Base-by-base conservation (phyloP, 2,329 filamentous ascomycete genomes). In the Trichoderma sp. region DNA sequence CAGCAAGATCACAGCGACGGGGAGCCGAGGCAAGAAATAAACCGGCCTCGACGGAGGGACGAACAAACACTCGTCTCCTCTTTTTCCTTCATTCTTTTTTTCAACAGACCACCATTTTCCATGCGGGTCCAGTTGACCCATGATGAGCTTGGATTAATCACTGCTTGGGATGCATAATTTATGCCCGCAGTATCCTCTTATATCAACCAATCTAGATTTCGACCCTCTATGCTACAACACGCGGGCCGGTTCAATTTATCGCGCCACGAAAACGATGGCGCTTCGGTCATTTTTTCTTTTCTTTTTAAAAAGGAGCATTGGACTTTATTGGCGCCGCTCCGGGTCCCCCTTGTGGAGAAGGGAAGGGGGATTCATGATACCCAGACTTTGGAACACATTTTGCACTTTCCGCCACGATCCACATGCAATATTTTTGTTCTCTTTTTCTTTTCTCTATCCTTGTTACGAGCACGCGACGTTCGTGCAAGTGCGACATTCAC, bases 1-100 rank as follows among this genome's bases (percentile, higher is more conserved):
- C n/a, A 92, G 90, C 83, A 93, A 93, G 82, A 93, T 93, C 79
- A 93, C 91, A 1, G 88, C 91, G 2, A 86, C 89, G 1, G 85
- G 86, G 72, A 86, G 84, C 77, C 86, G 88, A 38, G 85, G 84
- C 73, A 89, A 90, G 81, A 91, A 91, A 82, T 91, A 81, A 88
- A 38, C 18, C n/a, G 45, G 14, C 59, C 21, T 56, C 24, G 24
- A 63, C n/a, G 0, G 24, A 14, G 41, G 35, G n/a, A 24, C 59
- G n/a, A n/a, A 50, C 21, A 12, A 21, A 35, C 9, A 62, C 33
- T 31, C 24, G n/a, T 53, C 50, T 50, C 11, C 11, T 60, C n/a
- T 18, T 31, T 27, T 3, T 14, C 24, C n/a, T 45, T 41, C 7
- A 8, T n/a, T n/a, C 3, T 18, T 35, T n/a, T 31, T 27, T 29